Percentiles rank a stretch among this genome's conserved stretches.
phyloP scores from a whole-genome alignment of 2,329 filamentous ascomycete species.

The Chaetomium sp. region DNA sequence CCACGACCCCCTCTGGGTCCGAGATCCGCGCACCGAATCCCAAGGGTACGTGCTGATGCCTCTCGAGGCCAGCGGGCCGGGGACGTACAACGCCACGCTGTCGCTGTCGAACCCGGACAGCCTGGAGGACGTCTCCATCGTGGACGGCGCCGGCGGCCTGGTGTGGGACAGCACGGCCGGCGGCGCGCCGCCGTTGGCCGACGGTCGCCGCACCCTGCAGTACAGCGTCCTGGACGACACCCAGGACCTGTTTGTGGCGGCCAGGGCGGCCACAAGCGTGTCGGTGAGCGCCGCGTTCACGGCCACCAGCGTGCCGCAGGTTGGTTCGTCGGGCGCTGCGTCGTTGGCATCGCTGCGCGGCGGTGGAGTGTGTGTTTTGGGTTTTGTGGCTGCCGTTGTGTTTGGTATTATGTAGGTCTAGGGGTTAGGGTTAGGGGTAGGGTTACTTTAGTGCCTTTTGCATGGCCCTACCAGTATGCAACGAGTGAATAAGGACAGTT shows the following conservation, averaged over 20 bases:
- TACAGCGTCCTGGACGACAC: background rate
- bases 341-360: background rate
- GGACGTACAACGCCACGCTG: background rate
- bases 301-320: background rate
- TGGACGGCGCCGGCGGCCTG: background rate
- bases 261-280: background rate
- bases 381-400: background rate
- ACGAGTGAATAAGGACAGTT: no score
- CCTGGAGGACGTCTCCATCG: background rate
- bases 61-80: background rate
- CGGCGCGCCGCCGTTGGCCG: background rate
- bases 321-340: background rate
- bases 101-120: background rate
- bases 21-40: background rate
- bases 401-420: background rate
- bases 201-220: background rate
- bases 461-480: no score
- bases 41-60: slow-evolving; percentile 1
- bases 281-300: background rate
- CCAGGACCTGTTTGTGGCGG: slow-evolving; percentile 5
- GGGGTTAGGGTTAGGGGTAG: no score
- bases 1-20: background rate
- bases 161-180: background rate
- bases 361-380: background rate
- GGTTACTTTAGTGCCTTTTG: no score